Evolutionary conservation across 768 basidiomycete genomes (phyloP).

Genomic region (Phanerodontia chrysosporium): DNA sequence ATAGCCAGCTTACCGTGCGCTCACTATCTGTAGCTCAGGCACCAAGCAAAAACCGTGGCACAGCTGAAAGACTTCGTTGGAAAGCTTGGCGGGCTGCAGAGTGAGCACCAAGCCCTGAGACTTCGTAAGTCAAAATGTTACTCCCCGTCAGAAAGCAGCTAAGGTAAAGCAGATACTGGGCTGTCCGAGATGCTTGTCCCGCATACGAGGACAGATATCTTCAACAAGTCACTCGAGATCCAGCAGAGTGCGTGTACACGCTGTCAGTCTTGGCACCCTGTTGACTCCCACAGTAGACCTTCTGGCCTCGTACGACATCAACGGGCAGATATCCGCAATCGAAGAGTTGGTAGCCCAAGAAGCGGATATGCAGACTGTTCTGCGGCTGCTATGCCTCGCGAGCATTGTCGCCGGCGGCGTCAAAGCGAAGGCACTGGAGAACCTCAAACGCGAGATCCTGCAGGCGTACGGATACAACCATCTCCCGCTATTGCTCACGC

Average conservation of each 20-base stretch:
- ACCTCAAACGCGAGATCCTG: conserved; percentile 85
- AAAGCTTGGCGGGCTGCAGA: conserved; percentile 86
- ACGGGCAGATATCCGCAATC: conserved; percentile 76
- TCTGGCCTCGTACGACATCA: conserved; percentile 86
- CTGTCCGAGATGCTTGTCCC: conserved; percentile 89
- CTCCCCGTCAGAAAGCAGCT: too few species aligned
- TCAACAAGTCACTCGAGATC: conserved; percentile 89
- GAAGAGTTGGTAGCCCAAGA: conserved; percentile 90
- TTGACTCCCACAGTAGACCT: conserved; percentile 56
- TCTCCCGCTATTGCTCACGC: conserved; percentile 62
- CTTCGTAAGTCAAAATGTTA: conserved; percentile 91
- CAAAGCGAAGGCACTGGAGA: conserved; percentile 82
- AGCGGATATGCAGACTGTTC: conserved; percentile 71
- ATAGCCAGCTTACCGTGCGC: not conserved
- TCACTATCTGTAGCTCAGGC: conserved; percentile 51
- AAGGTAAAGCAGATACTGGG: conserved; percentile 67
- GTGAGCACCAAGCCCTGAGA: conserved; percentile 83
- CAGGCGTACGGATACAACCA: conserved; percentile 82
- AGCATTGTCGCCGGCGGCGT: conserved; percentile 83
- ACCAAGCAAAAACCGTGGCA: conserved; percentile 85
- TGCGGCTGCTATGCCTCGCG: conserved; percentile 82
- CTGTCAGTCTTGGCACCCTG: not conserved
- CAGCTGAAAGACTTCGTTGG: conserved; percentile 95
- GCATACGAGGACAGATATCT: conserved; percentile 78
- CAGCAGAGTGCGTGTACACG: conserved; percentile 73